Percentiles rank a stretch among this genome's conserved stretches.
phyloP scores from a whole-genome alignment of 164 flowering plant genomes.

The Chimonanthus salicifolius region DNA sequence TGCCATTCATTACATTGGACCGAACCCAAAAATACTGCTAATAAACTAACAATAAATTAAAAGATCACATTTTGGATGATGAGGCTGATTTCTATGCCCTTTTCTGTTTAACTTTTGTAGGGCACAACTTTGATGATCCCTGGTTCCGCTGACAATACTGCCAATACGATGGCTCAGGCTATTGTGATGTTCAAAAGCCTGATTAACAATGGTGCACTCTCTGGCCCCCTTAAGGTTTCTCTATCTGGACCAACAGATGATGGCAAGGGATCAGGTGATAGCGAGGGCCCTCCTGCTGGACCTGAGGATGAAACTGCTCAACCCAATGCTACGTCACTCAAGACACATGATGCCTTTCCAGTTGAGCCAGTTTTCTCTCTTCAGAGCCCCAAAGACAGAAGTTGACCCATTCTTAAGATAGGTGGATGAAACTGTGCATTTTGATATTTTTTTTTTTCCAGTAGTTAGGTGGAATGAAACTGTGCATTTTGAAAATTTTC shows the following conservation, averaged over 20 bases:
- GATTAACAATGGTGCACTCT: slow-evolving; percentile 19
- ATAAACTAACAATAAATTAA: not conserved
- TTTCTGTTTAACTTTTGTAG: slow-evolving; percentile 20
- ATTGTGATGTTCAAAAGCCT: slow-evolving; percentile 58
- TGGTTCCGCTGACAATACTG: slow-evolving; percentile 40
- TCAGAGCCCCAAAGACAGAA: slow-evolving; percentile 27
- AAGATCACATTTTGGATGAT: not conserved
- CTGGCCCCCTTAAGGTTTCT: not conserved
- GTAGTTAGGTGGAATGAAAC: too few species aligned
- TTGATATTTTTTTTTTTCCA: not conserved
- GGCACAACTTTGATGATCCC: slow-evolving; percentile 86
- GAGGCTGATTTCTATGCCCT: not conserved
- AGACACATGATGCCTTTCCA: not conserved
- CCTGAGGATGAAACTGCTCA: slow-evolving; percentile 11
- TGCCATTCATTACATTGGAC: not conserved
- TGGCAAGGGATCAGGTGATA: not conserved
- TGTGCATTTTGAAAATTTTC: too few species aligned
- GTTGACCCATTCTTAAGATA: not conserved
- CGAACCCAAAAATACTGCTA: not conserved
- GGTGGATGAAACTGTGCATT: not conserved
- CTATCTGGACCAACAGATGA: slow-evolving; percentile 3
- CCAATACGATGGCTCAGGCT: slow-evolving; percentile 65
- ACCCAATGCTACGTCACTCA: not conserved
- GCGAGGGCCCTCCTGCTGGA: slow-evolving; percentile 5
- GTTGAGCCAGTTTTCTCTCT: slow-evolving; percentile 40